Evolutionary conservation across 2,329 filamentous ascomycete genomes (phyloP), one percentile per base, ranked within the genome.

Genomic region (Pseudomassariella vexata): DNA sequence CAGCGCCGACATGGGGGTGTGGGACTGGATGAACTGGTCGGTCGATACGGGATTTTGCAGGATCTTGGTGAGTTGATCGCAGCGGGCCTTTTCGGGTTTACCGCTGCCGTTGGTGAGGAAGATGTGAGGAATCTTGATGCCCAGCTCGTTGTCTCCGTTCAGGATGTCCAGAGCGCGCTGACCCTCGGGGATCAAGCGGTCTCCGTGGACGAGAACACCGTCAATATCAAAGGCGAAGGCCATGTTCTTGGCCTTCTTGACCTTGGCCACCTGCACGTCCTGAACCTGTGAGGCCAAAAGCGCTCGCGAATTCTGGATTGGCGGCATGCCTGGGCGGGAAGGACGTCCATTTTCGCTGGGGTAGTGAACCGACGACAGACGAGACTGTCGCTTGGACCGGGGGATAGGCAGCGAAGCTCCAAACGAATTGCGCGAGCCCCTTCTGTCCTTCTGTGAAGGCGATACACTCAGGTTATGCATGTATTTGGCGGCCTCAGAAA

Each of bases 181-280:
- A 39, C 77, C 80, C 60, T 84, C 73, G 24, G 78, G 77, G 41
- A 85, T 85, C 37, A 82, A 61, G 36, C 79, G 68, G 59, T 82
- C 79, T 49, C 80, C 80, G 58, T 85, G 81, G 35, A 85, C 81
- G 16, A 86, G 67, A 37, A 87, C 82, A 64, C 82, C 82, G 48
- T 87, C 84, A 38, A 83, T 81, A 57, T 88, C 84, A 43, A 88
- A 89, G 48, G 80, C 83, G 44, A 88, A 88, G 6, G 80, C 79
- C 80, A 87, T 85, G 63, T 86, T 79, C 70, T 86, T 86, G 37
- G 80, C 82, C 36, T 72, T 70, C 19, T 62, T 61, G 11, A 83
- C 81, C 63, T 82, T 84, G 46, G 79, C 72, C 35, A 70, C 59
- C 45, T 73, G 68, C 42, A 85, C 65, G 41, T 79, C 75, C 60